Conservation (phyloP, 129 eudicot genomes). For the Centaurea solstitialis region DNA sequence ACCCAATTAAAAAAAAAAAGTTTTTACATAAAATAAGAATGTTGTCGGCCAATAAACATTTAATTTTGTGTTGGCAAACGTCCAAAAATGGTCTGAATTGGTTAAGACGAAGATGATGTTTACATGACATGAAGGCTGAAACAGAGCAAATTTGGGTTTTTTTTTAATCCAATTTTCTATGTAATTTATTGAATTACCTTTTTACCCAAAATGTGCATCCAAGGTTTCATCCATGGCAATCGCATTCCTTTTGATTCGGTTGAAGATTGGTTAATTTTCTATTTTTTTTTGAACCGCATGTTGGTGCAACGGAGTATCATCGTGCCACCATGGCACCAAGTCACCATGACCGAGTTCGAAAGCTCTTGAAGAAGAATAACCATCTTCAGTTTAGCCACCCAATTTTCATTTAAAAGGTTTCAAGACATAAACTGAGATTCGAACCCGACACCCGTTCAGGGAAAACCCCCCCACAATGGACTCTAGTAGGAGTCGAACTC, state of each 20-base stretch:
- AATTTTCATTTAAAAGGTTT: too few relatives aligned
- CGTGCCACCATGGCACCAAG: too few relatives aligned
- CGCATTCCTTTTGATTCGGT: not conserved
- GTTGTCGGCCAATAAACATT: not conserved
- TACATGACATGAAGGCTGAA: not conserved
- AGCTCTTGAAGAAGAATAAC: too few relatives aligned
- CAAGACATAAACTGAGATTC: too few relatives aligned
- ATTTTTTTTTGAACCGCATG: too few relatives aligned
- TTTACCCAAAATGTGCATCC: constrained; percentile 4
- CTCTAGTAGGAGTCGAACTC: too few relatives aligned
- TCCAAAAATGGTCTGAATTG: not conserved
- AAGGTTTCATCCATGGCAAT: constrained; percentile 7
- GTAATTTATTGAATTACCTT: constrained; percentile 1
- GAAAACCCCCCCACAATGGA: too few relatives aligned
- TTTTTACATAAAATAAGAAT: constrained; percentile 4
- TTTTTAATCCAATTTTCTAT: not conserved
- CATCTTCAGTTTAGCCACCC: too few relatives aligned
- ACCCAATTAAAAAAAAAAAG: not conserved
- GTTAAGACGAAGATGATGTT: not conserved
- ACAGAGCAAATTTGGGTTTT: not conserved
- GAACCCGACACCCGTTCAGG: too few relatives aligned
- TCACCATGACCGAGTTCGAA: too few relatives aligned
- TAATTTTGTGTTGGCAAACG: not conserved
- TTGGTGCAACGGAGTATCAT: too few relatives aligned
- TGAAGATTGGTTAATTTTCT: not conserved